phyloP scores from a whole-genome alignment of 106 monocot species.

The Posidonia australis region DNA sequence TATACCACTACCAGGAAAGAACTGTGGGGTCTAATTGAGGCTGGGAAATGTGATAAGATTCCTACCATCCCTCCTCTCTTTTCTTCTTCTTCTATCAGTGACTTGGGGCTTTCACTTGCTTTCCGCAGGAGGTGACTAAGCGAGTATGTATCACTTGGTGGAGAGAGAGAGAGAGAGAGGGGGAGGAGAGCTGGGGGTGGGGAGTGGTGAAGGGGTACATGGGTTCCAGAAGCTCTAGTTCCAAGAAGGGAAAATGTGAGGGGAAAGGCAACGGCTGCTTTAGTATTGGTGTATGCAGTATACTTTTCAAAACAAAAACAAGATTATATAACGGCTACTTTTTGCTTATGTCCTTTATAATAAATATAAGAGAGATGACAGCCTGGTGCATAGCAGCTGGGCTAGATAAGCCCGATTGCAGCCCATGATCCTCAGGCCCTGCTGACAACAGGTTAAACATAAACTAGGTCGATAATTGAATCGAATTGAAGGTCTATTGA shows the following conservation, averaged over 20 bases:
- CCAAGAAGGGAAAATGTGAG: background rate
- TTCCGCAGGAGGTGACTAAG: background rate
- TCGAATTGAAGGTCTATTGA: too few species aligned
- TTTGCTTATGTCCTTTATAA: background rate
- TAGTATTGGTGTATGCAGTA: background rate
- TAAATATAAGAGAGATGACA: too few species aligned
- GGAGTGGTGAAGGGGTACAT: too few species aligned
- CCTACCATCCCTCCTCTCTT: background rate
- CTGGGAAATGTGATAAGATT: background rate
- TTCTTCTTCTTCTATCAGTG: background rate
- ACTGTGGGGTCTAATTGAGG: background rate
- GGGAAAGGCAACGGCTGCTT: background rate
- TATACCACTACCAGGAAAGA: too few species aligned
- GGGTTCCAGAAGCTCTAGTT: background rate
- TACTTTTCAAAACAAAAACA: too few species aligned
- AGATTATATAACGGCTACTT: constrained; percentile 1
- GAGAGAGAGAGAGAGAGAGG: too few species aligned
- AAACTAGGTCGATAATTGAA: too few species aligned
- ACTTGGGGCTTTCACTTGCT: background rate
- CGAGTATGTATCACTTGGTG: background rate
- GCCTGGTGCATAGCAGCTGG: too few species aligned
- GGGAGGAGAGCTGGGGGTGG: too few species aligned
- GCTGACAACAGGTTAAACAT: too few species aligned
- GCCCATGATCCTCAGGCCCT: too few species aligned
- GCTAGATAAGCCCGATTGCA: too few species aligned